phyloP scores from a whole-genome alignment of 1,284 basidiomycete genomes.

The Flammula alnicola region DNA sequence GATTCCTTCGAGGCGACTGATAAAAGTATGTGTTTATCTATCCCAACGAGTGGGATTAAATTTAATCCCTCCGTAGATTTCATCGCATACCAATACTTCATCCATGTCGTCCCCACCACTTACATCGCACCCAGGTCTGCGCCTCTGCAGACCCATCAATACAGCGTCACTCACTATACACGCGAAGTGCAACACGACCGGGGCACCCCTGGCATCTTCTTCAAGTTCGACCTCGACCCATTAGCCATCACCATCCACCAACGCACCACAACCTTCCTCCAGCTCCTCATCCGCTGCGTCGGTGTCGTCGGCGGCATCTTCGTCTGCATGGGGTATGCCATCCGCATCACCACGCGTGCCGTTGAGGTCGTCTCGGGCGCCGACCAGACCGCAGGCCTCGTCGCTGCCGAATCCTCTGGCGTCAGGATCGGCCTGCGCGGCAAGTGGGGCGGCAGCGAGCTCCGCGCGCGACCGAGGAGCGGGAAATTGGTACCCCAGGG shows the following conservation, averaged over 20 bases:
- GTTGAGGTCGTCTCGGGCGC: constrained; percentile 70
- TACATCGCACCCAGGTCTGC: constrained; percentile 75
- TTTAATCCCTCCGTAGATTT: constrained; percentile 60
- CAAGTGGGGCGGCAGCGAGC: constrained; percentile 49
- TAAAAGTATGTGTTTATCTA: constrained; percentile 61
- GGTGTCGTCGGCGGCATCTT: constrained; percentile 85
- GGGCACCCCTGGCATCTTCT: constrained; percentile 92
- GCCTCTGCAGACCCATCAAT: constrained; percentile 86
- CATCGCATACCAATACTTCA: constrained; percentile 94
- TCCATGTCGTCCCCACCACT: constrained; percentile 93
- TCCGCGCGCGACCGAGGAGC: constrained; percentile 38
- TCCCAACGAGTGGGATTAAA: background rate
- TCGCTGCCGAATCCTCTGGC: constrained; percentile 65
- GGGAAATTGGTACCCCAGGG: constrained; percentile 38
- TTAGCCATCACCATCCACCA: constrained; percentile 86
- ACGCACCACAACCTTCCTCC: constrained; percentile 80
- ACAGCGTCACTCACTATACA: constrained; percentile 94
- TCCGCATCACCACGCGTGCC: constrained; percentile 68
- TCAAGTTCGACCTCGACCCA: constrained; percentile 96
- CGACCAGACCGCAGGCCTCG: constrained; percentile 58
- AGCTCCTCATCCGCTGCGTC: constrained; percentile 83
- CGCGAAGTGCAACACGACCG: constrained; percentile 76
- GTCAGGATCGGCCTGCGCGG: constrained; percentile 48
- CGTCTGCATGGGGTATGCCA: constrained; percentile 79
- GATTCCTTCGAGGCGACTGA: constrained; percentile 85